A percentile compares a stretch with the other conserved stretches of the same genome.
Conservation (phyloP, 495 filamentous ascomycete genomes). For the Margaritispora aquatica region DNA sequence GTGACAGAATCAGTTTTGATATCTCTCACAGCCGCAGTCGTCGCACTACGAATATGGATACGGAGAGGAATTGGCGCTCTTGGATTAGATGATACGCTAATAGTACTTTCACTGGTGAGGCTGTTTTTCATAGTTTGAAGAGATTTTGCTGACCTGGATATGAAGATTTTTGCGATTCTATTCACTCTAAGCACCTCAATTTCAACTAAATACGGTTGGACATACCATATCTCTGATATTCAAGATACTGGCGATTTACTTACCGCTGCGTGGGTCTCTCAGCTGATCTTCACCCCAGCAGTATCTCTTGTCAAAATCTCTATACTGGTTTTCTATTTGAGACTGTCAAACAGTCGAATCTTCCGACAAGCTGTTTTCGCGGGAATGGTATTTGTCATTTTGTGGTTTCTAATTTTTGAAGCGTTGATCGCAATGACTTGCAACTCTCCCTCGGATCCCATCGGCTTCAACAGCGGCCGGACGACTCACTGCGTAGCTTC, state of each 20-base stretch:
- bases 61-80: not conserved
- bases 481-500: not conserved
- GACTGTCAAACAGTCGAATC: slow-evolving; percentile 1
- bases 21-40: not conserved
- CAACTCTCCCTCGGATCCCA: slow-evolving; percentile 1
- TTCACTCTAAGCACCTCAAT: not conserved
- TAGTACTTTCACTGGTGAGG: not conserved
- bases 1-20: not conserved
- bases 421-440: slow-evolving; percentile 1
- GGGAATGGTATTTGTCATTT: slow-evolving; percentile 9
- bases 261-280: not conserved
- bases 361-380: slow-evolving; percentile 6
- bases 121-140: too few species aligned
- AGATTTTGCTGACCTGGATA: too few species aligned
- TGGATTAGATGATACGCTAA: not conserved
- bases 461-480: not conserved
- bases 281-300: slow-evolving; percentile 13
- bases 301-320: slow-evolving; percentile 11
- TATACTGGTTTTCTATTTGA: slow-evolving; percentile 16
- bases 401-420: slow-evolving; percentile 5
- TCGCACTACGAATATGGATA: not conserved
- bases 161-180: not conserved
- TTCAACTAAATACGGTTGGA: slow-evolving; percentile 4
- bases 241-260: not conserved
- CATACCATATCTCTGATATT: slow-evolving; percentile 2